Conservation (phyloP, 2,329 filamentous ascomycete species). For the Metarhizium humberi region DNA sequence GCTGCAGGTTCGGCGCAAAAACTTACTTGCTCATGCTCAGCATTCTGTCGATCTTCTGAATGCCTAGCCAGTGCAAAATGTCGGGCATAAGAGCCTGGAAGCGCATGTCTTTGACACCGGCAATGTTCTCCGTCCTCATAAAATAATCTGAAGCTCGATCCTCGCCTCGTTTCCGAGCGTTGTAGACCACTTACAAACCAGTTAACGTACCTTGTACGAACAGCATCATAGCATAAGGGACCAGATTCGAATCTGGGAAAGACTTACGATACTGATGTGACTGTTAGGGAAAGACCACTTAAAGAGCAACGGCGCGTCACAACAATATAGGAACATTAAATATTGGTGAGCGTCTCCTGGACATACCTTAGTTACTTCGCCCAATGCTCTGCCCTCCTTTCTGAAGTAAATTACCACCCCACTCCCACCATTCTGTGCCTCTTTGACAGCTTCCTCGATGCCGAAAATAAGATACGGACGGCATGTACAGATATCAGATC, state of each 20-base stretch:
- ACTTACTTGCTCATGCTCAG: slow-evolving; percentile 92
- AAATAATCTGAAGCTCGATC: slow-evolving; percentile 89
- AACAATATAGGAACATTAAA: not conserved
- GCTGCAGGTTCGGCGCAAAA: not conserved
- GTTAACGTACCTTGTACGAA: slow-evolving; percentile 10
- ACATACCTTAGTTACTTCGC: slow-evolving; percentile 88
- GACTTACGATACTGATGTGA: slow-evolving; percentile 36
- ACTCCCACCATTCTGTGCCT: slow-evolving; percentile 87
- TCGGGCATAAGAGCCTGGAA: slow-evolving; percentile 98
- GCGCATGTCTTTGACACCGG: slow-evolving; percentile 92
- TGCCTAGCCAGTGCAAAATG: slow-evolving; percentile 95
- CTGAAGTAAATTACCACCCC: slow-evolving; percentile 98
- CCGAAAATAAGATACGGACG: slow-evolving; percentile 93
- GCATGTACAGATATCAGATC: slow-evolving; percentile 96
- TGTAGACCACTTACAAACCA: slow-evolving; percentile 50
- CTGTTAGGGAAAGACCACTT: not conserved
- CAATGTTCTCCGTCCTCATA: slow-evolving; percentile 94
- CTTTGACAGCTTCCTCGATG: slow-evolving; percentile 94
- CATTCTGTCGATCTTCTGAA: slow-evolving; percentile 98
- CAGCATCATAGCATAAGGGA: not conserved
- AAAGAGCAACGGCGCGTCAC: not conserved
- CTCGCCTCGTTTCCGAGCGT: slow-evolving; percentile 69
- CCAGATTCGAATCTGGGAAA: not conserved
- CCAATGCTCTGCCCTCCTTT: slow-evolving; percentile 89
- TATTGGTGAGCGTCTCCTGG: not conserved